phyloP scores from a whole-genome alignment of 2,329 filamentous ascomycete species.

The Pseudogymnoascus sp. region DNA sequence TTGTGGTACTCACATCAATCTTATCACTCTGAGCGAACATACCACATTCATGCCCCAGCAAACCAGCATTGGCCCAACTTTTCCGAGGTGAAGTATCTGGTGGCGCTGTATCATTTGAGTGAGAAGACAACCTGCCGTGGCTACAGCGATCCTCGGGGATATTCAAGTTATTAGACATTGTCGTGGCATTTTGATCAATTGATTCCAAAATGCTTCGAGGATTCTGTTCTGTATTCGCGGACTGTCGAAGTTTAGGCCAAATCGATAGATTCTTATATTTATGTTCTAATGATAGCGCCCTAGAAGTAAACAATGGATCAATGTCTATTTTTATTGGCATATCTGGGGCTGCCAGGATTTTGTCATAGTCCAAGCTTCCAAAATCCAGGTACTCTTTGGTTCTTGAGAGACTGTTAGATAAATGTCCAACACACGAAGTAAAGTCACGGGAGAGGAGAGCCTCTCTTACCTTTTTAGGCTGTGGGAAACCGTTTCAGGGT shows the following conservation, averaged over 20 bases:
- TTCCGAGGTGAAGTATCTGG: not conserved
- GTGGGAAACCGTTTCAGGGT: not conserved
- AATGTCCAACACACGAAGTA: not conserved
- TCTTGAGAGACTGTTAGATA: not conserved
- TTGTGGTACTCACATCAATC: not conserved
- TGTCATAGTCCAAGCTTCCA: not conserved
- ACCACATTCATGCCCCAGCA: not conserved
- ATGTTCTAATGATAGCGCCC: not conserved
- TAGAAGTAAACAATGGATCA: not conserved
- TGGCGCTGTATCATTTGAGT: not conserved
- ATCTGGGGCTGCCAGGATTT: not conserved
- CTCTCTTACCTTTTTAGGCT: not conserved
- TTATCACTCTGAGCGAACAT: not conserved
- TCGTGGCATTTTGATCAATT: not conserved
- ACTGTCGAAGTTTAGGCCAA: not conserved
- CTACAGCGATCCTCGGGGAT: not conserved
- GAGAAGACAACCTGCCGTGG: not conserved
- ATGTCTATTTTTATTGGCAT: not conserved
- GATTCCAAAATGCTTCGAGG: not conserved
- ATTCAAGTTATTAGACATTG: not conserved
- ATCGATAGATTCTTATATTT: not conserved
- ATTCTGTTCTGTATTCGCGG: not conserved
- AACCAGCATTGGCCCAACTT: not conserved
- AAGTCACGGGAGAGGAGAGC: not conserved
- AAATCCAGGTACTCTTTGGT: not conserved